Conservation (phyloP, 2,329 filamentous ascomycete genomes). For the Pezizomycotina sp. region DNA sequence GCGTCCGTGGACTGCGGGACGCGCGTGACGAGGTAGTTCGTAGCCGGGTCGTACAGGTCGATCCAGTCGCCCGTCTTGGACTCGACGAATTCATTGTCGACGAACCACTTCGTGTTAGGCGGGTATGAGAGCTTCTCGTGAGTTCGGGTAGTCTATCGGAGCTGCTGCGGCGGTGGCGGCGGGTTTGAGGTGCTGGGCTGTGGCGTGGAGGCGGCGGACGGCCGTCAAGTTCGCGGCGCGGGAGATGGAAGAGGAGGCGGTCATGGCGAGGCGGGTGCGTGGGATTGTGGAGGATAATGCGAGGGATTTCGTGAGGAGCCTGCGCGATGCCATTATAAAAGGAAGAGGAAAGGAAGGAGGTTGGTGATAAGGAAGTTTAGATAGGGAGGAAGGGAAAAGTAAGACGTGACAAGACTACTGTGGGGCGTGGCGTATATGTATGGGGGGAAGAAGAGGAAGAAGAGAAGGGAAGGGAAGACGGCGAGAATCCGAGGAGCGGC, state of each 20-base stretch:
- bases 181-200: slow-evolving; percentile 39
- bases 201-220: slow-evolving; percentile 41
- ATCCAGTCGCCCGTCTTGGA: slow-evolving; percentile 57
- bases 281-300: slow-evolving; percentile 12
- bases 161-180: slow-evolving; percentile 30
- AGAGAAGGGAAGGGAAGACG: too few relatives aligned
- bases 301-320: slow-evolving; percentile 20
- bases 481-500: too few relatives aligned
- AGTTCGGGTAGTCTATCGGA: slow-evolving; percentile 48
- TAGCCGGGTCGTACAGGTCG: slow-evolving; percentile 65
- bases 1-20: slow-evolving; percentile 66
- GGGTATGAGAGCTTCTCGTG: slow-evolving; percentile 55
- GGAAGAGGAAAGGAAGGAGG: too few relatives aligned
- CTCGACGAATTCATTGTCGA: slow-evolving; percentile 60
- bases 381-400: slow-evolving; percentile 14
- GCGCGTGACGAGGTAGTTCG: slow-evolving; percentile 68
- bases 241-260: slow-evolving; percentile 12
- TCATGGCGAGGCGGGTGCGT: slow-evolving; percentile 18
- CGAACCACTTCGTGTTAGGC: slow-evolving; percentile 60
- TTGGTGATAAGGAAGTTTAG: too few relatives aligned
- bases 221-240: slow-evolving; percentile 26
- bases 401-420: too few relatives aligned
- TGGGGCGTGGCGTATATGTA: too few relatives aligned
- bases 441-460: too few relatives aligned
- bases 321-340: slow-evolving; percentile 20